phyloP scores from a whole-genome alignment of 202 grass and related monocot genomes.

The Musa balbisiana region DNA sequence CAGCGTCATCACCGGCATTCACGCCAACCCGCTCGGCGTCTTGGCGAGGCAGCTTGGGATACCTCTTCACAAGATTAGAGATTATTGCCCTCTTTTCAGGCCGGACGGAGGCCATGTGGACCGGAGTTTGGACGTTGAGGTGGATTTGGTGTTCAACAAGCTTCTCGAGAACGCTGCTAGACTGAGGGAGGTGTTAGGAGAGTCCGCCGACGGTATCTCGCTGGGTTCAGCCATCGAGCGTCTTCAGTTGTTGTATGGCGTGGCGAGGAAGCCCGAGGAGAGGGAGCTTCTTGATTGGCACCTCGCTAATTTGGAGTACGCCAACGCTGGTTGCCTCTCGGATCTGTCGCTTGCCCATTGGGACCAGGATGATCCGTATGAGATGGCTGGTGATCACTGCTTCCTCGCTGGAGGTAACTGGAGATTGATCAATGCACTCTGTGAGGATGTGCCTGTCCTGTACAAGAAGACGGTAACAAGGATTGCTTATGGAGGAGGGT shows the following conservation, averaged over 20 bases:
- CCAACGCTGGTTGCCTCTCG: conserved; percentile 68
- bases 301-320: conserved; percentile 85
- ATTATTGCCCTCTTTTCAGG: conserved; percentile 67
- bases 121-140: conserved; percentile 37
- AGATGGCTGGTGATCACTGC: conserved; percentile 96
- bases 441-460: conserved; percentile 61
- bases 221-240: conserved; percentile 62
- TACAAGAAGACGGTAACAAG: conserved; percentile 64
- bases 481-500: conserved; percentile 46
- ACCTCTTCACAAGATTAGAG: conserved; percentile 82
- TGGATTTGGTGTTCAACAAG: conserved; percentile 72
- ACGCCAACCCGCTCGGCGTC: conserved; percentile 90
- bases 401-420: conserved; percentile 82
- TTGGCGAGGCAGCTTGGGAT: conserved; percentile 71
- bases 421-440: conserved; percentile 53
- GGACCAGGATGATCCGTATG: conserved; percentile 89
- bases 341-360: conserved; percentile 77
- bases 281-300: conserved; percentile 82
- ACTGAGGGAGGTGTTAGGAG: conserved; percentile 51
- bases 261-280: conserved; percentile 44
- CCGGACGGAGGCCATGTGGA: conserved; percentile 49
- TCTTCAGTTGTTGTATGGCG: conserved; percentile 62
- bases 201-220: conserved; percentile 53
- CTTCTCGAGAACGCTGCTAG: conserved; percentile 59
- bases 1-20: conserved; percentile 89